Evolutionary conservation across 768 basidiomycete genomes (phyloP).

Genomic region (Obba rivulosa): DNA sequence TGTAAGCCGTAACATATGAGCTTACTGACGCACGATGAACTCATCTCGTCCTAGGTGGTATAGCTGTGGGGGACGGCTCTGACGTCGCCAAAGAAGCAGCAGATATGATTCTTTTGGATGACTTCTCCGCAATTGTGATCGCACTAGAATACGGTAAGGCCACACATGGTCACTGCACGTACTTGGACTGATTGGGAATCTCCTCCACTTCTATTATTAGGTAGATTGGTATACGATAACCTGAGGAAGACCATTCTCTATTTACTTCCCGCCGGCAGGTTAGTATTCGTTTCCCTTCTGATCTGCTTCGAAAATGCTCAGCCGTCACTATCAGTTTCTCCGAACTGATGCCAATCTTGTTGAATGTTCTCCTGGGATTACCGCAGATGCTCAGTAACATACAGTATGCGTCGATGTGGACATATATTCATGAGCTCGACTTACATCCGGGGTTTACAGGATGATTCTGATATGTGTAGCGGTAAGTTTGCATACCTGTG

Average conservation of each 20-base stretch:
- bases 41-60: too few species aligned
- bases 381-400: constrained; percentile 38
- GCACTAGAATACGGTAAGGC: constrained; percentile 51
- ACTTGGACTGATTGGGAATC: not conserved
- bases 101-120: constrained; percentile 56
- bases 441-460: constrained; percentile 23
- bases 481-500: not conserved
- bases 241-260: constrained; percentile 47
- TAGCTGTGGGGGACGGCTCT: constrained; percentile 49
- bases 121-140: constrained; percentile 57
- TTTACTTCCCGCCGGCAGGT: constrained; percentile 44
- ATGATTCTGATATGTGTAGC: constrained; percentile 49
- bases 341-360: constrained; percentile 53
- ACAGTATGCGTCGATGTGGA: constrained; percentile 17
- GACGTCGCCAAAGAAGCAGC: constrained; percentile 53
- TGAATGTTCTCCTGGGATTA: constrained; percentile 44
- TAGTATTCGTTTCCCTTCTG: constrained; percentile 14
- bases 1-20: not conserved
- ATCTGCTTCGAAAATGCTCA: not conserved
- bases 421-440: constrained; percentile 17
- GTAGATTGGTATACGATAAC: constrained; percentile 54
- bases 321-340: constrained; percentile 37
- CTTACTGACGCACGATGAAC: too few species aligned
- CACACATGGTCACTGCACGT: not conserved
- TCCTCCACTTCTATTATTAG: constrained; percentile 13